Evolutionary conservation across 768 basidiomycete genomes (phyloP), one percentile per base, ranked within the genome.

Genomic region (Porphyrellus cyaneotinctus): DNA sequence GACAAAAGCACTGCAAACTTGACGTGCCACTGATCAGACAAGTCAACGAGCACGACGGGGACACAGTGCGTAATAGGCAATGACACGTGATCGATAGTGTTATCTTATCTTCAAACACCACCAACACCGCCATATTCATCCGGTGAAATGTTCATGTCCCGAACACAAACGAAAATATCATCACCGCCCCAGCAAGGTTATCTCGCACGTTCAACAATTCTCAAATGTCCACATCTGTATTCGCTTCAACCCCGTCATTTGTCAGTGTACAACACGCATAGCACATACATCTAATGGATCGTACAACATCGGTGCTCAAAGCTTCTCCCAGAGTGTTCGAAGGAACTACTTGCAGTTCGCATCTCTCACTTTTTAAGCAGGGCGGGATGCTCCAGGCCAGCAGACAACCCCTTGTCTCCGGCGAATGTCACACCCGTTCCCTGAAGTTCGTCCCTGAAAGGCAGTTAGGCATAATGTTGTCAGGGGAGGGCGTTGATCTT

Each of bases 321-420:
- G 43, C 31, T 39, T 42, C 15, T 51, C 39, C 20, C 35, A 31
- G 26, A 28, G 30, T 33, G 32, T 45, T 49, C 43, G n/a, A 17
- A 30, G 23, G 43, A 52, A 54, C 59, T 45, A 43, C 50, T 8
- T 22, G 20, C 11, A 15, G 46, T 67, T 32, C 52, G 31, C 20
- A 38, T 35, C 37, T 28, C 47, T 64, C 76, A 84, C 74, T 87
- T 86, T 78, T 82, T 79, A 66, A 81, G 75, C 49, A 92, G 74
- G 51, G 82, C 84, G 42, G 93, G 92, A 47, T 84, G 65, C n/a
- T 74, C 82, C 56, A 74, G 68, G 51, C 94, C 94, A 53, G 80
- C 81, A 56, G 92, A 88, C 59, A 95, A 75, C 43, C 91, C 93
- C 70, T 80, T 81, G 57, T 77, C 81, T 48, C 86, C 91, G 45